Evolutionary conservation across 768 basidiomycete genomes (phyloP).

Genomic region (Boletus subcaerulescens): DNA sequence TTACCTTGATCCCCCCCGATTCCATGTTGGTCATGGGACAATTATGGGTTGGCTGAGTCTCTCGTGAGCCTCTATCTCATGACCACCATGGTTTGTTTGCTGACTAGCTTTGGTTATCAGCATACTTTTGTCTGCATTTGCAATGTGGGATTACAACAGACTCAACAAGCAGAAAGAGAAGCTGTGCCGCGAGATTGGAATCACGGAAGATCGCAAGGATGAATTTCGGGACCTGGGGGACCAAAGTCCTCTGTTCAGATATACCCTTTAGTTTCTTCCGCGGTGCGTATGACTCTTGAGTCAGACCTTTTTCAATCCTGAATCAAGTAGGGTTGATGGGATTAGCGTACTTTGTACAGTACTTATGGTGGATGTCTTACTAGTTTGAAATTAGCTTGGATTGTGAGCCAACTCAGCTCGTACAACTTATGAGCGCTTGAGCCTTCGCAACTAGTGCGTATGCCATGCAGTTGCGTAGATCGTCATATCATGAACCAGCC

Average conservation of each 20-base stretch:
- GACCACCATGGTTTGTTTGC: slow-evolving; percentile 16
- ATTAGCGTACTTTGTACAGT: no score
- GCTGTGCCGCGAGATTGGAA: slow-evolving; percentile 41
- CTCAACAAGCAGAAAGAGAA: slow-evolving; percentile 50
- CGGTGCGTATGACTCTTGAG: no score
- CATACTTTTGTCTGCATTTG: slow-evolving; percentile 39
- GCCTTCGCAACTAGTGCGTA: no score
- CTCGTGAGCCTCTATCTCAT: slow-evolving; percentile 18
- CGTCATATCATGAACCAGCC: no score
- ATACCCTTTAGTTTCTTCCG: slow-evolving; percentile 9
- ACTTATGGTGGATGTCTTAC: no score
- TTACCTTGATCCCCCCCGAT: slow-evolving; percentile 38
- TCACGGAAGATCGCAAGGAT: slow-evolving; percentile 37
- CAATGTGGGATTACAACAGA: slow-evolving; percentile 48
- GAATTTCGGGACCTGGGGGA: slow-evolving; percentile 51
- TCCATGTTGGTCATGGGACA: slow-evolving; percentile 37
- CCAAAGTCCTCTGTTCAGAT: slow-evolving; percentile 55
- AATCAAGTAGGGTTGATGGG: no score
- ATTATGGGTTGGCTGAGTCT: slow-evolving; percentile 36
- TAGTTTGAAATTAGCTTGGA: no score
- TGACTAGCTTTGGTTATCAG: slow-evolving; percentile 31
- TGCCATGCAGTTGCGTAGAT: no score
- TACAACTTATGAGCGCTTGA: no score
- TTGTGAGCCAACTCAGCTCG: no score
- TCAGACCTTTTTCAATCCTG: no score